Evolutionary conservation across 805 yeast genomes (phyloP).

Genomic region (Nakazawaea anatomiae): DNA sequence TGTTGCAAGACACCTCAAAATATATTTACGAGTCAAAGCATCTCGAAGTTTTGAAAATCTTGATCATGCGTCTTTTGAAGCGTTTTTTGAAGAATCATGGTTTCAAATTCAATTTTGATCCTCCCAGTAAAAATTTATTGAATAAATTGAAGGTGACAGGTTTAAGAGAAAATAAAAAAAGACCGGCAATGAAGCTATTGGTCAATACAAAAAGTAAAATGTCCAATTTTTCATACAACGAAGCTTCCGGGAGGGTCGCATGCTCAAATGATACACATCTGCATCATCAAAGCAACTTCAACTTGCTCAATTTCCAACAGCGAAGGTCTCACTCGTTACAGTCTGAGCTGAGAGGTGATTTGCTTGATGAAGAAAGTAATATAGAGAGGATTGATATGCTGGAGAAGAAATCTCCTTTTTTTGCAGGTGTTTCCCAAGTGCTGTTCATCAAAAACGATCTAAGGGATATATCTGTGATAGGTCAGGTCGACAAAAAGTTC

Average conservation of each 20-base stretch:
- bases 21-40: constrained; percentile 20
- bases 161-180: neutral
- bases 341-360: too few species aligned
- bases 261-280: neutral
- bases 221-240: constrained; percentile 1
- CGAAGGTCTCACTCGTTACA: neutral
- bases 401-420: constrained; percentile 8
- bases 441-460: constrained; percentile 19
- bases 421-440: constrained; percentile 7
- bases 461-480: constrained; percentile 28
- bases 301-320: neutral
- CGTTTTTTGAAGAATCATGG: constrained; percentile 17
- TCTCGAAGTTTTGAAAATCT: constrained; percentile 21
- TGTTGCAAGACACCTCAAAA: constrained; percentile 35
- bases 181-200: neutral
- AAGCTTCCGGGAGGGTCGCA: neutral
- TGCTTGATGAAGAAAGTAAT: neutral
- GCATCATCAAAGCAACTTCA: neutral
- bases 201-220: neutral
- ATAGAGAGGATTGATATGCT: neutral
- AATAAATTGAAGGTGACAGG: neutral
- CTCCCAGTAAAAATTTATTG: neutral
- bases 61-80: constrained; percentile 25
- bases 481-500: constrained; percentile 62
- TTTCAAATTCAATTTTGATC: neutral